These are phyloP conservation scores for Euryodendron excelsum DNA, from an alignment of 148 eudicot genomes.

Conservation along the genomic window DNA sequence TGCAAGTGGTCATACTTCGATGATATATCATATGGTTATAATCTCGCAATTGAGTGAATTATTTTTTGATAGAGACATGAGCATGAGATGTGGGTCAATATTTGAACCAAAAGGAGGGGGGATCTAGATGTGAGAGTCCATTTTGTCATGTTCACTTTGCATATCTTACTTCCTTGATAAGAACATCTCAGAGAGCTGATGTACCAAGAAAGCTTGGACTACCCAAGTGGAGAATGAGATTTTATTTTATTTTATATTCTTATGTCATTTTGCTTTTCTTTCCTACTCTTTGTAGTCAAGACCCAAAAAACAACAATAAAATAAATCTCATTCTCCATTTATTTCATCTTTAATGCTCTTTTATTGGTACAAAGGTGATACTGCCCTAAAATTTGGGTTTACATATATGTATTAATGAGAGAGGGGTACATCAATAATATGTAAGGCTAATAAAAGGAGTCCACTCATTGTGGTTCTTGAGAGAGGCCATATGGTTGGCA, in stretches of 20 bases:
- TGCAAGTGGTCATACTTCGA: neutral
- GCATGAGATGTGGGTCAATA: constrained; percentile 15
- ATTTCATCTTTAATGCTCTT: neutral
- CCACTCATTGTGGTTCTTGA: neutral
- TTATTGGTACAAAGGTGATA: neutral
- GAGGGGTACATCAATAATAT: neutral
- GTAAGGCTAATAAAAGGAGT: neutral
- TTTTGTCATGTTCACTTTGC: neutral
- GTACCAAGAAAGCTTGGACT: too few relatives aligned
- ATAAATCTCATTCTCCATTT: neutral
- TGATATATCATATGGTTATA: neutral
- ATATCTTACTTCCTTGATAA: too few relatives aligned
- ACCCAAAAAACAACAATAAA: too few relatives aligned
- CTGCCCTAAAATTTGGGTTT: neutral
- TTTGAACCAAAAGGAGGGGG: constrained; percentile 1
- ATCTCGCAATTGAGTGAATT: neutral
- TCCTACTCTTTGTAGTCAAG: too few relatives aligned
- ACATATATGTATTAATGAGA: neutral
- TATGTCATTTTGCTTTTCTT: too few relatives aligned
- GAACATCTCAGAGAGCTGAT: too few relatives aligned
- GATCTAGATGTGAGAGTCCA: neutral
- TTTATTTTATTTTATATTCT: too few relatives aligned
- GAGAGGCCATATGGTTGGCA: neutral
- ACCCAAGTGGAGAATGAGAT: too few relatives aligned
- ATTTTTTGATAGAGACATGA: constrained; percentile 3